A percentile compares a stretch with the other conserved stretches of the same genome.
Conservation (phyloP, 1,284 basidiomycete genomes). For the Dichomitus squalens region DNA sequence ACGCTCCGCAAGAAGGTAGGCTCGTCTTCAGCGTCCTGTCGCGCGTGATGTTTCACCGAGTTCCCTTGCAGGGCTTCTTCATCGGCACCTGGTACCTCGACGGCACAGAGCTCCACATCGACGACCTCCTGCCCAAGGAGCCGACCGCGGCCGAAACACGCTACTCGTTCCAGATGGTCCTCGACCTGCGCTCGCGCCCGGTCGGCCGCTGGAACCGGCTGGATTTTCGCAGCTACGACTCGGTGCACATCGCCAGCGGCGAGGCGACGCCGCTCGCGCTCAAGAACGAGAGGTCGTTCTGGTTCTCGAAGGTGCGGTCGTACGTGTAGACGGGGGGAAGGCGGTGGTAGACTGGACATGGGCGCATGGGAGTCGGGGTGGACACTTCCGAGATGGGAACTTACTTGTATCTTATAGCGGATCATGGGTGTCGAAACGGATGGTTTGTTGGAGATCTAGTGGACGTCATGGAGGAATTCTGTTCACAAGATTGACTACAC, state of each 20-base stretch:
- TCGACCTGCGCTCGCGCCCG: slow-evolving; percentile 77
- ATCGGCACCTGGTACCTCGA: slow-evolving; percentile 70
- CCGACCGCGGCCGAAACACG: slow-evolving; percentile 31
- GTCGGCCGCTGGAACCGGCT: slow-evolving; percentile 90
- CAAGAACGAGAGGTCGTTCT: slow-evolving; percentile 87
- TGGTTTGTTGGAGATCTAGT: neutral
- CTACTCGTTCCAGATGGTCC: slow-evolving; percentile 87
- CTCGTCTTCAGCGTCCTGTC: neutral
- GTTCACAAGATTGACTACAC: too few relatives aligned
- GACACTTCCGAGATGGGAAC: neutral
- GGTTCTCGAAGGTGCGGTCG: slow-evolving; percentile 87
- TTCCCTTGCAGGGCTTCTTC: slow-evolving; percentile 56
- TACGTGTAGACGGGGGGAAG: slow-evolving; percentile 30
- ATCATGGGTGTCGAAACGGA: neutral
- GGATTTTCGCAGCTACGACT: slow-evolving; percentile 75
- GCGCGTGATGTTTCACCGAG: neutral
- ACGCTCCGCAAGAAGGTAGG: slow-evolving; percentile 78
- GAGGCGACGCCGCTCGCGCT: slow-evolving; percentile 74
- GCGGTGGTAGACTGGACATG: too few relatives aligned
- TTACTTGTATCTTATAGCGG: too few relatives aligned
- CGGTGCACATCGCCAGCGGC: slow-evolving; percentile 74
- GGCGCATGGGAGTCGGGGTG: neutral
- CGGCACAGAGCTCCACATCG: slow-evolving; percentile 60
- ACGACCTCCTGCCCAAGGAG: slow-evolving; percentile 57
- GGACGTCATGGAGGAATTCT: neutral